phyloP scores from a whole-genome alignment of 257 asterid species.

The Thymus mandschuricus region DNA sequence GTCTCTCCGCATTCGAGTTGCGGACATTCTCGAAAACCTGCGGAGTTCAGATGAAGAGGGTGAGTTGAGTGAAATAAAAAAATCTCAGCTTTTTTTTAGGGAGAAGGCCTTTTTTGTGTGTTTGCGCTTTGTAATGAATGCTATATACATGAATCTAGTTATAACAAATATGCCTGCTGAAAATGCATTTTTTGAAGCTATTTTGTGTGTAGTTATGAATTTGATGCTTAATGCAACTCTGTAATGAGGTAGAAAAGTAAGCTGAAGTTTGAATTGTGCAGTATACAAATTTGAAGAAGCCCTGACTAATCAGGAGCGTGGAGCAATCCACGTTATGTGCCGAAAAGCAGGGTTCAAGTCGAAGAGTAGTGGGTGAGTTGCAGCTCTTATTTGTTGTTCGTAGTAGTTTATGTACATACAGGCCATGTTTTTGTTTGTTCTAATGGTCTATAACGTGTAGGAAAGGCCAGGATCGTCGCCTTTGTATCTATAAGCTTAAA shows the following conservation, averaged over 20 bases:
- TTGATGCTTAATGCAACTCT: constrained; percentile 9
- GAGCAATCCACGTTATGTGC: constrained; percentile 63
- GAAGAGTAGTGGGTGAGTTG: constrained; percentile 78
- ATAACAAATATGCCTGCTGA: background rate
- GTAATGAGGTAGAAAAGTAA: constrained; percentile 11
- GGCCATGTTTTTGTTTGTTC: background rate
- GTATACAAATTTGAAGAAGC: constrained; percentile 60
- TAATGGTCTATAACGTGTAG: constrained; percentile 46
- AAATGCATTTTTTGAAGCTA: background rate
- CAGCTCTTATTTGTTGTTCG: constrained; percentile 1
- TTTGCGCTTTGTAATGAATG: background rate
- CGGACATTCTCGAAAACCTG: constrained; percentile 58
- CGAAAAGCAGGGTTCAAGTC: constrained; percentile 70
- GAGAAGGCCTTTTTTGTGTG: background rate
- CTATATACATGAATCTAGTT: background rate
- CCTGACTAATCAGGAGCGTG: constrained; percentile 61
- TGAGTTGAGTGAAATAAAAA: constrained; percentile 13
- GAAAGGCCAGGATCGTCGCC: constrained; percentile 56
- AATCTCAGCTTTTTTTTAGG: background rate
- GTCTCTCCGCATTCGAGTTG: constrained; percentile 51
- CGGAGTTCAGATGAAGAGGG: constrained; percentile 56
- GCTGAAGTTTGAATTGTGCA: constrained; percentile 43
- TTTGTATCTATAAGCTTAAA: constrained; percentile 60
- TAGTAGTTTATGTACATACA: background rate
- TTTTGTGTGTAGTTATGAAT: constrained; percentile 1